Conservation (phyloP, 306 rosid species). For the Luffa acutangula region DNA sequence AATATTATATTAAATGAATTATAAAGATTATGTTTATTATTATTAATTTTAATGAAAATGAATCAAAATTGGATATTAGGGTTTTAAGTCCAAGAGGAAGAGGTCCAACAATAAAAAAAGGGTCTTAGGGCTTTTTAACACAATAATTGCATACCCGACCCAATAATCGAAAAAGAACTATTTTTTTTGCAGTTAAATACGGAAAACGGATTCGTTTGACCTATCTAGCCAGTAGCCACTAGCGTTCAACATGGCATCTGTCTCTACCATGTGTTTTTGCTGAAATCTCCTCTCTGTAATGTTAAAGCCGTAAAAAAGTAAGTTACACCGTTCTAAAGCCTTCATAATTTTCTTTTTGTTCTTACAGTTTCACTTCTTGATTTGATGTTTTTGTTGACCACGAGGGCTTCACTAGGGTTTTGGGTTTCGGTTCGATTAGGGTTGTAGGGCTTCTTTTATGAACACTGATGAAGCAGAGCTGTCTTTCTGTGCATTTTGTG, state of each 20-base stretch:
- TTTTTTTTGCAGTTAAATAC: neutral
- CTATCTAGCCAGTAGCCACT: neutral
- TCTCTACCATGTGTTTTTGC: neutral
- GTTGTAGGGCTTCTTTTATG: constrained; percentile 16
- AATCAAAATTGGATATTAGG: too few species aligned
- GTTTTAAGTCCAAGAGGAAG: too few species aligned
- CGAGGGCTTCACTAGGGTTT: constrained; percentile 16
- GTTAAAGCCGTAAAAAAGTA: neutral
- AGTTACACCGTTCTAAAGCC: neutral
- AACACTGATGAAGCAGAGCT: constrained; percentile 46
- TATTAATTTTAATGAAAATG: too few species aligned
- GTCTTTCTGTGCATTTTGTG: constrained; percentile 47
- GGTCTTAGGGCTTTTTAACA: neutral
- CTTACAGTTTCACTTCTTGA: neutral
- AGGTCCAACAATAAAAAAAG: neutral
- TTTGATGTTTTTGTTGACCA: too few species aligned
- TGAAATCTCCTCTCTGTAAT: neutral
- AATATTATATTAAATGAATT: too few species aligned
- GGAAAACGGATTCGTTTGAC: neutral
- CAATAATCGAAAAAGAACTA: neutral
- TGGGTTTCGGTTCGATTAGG: constrained; percentile 14
- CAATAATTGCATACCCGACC: neutral
- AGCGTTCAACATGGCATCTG: neutral
- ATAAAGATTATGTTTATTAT: too few species aligned
- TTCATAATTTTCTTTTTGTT: neutral